Conservation (phyloP, 2,329 filamentous ascomycete species). For the Neophaeococcomyces aloes region DNA sequence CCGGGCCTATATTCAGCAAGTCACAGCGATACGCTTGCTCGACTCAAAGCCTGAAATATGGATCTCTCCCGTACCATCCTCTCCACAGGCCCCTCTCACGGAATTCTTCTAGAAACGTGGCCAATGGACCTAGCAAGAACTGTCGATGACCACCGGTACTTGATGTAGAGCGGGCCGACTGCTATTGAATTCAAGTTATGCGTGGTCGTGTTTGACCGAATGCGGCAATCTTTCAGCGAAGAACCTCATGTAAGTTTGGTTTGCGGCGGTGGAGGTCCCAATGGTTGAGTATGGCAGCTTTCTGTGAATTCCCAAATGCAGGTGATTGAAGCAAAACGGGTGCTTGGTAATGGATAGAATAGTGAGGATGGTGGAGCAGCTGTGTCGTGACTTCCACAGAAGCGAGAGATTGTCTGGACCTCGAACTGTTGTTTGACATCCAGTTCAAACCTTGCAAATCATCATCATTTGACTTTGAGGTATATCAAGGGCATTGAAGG, state of each 20-base stretch:
- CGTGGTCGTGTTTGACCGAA: background rate
- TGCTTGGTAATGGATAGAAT: background rate
- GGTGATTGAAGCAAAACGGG: constrained; percentile 3
- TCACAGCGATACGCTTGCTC: background rate
- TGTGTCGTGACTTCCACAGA: background rate
- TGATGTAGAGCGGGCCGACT: constrained; percentile 5
- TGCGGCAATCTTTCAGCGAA: constrained; percentile 5
- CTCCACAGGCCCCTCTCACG: background rate
- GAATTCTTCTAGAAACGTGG: constrained; percentile 8
- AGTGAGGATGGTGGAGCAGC: background rate
- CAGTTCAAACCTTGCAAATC: background rate
- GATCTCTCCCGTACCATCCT: background rate
- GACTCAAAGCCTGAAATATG: constrained; percentile 5
- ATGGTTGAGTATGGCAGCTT: background rate
- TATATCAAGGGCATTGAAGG: background rate
- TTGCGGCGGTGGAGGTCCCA: background rate
- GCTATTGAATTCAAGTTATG: background rate
- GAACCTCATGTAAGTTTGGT: background rate
- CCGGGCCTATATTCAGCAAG: background rate
- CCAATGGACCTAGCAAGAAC: background rate
- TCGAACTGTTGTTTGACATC: background rate
- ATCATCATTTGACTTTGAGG: background rate
- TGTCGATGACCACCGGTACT: background rate
- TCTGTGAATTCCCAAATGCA: background rate
- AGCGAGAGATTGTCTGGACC: background rate